Evolutionary conservation across 371 early-diverging fungal species (phyloP), one percentile per base, ranked within the genome.

Genomic region (Coemansia sp.): DNA sequence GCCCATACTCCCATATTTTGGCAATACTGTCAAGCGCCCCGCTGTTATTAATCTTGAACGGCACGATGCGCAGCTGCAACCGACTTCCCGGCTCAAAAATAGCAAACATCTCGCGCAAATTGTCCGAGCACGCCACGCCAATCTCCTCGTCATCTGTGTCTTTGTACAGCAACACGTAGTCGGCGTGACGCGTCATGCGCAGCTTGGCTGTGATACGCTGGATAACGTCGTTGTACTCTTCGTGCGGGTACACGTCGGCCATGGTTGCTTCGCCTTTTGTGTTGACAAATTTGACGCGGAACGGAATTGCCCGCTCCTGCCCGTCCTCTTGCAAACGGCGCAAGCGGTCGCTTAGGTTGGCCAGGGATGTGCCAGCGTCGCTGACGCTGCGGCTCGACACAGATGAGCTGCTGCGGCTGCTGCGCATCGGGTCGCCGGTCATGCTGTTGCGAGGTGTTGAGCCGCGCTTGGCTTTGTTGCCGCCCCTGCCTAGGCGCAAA

Each of bases 111-210:
- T 77, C 77, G 20, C 67, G 68, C 63, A 77, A 8, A 28, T 77
- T 71, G 44, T 72, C 77, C 1, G 72, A 68, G 52, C 77, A 77
- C 23, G 68, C 77, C 5, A 77, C 72, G 37, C 72, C 77, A 25
- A 77, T 77, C 16, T 77, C 77, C 68, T 77, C 72, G 26, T 65
- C 62, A 30, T 77, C 77, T 3, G 68, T 72, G 37, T 77, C 77
- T 54, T 20, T 77, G 56, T 72, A 77, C 60, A 77, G 64, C 8
- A 77, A 55, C 33, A 77, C 62, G 47, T 77, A 77, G 28, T 64
- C 53, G 6, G 68, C 53, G 20, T 50, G 57, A 1, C 51, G 42
- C 6, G 65, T 28, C 77, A 77, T 77, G 18, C 72, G 72, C 55
- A 77, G 65, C 56, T 77, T 77, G 21, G 59, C 72, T 0, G 72